Evolutionary conservation across 106 monocot genomes (phyloP).

Genomic region (Allium sativum): DNA sequence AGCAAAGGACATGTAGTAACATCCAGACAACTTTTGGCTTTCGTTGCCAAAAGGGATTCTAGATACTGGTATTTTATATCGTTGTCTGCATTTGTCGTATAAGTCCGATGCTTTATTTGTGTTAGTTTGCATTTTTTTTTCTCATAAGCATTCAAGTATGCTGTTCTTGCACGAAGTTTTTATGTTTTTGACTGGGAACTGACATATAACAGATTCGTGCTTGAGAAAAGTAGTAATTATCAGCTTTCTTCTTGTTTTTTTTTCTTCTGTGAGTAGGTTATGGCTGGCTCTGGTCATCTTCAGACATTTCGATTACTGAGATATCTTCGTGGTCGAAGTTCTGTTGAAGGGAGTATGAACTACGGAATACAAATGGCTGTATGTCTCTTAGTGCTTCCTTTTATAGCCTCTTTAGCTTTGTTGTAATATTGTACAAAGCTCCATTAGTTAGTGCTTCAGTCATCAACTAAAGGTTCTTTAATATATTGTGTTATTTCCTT

Average conservation of each 20-base stretch:
- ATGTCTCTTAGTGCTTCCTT: constrained; percentile 21
- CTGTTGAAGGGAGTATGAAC: constrained; percentile 70
- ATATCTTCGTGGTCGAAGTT: constrained; percentile 74
- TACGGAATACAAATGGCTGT: constrained; percentile 96
- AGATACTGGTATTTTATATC: too few species aligned
- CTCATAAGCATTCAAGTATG: too few species aligned
- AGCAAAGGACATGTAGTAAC: too few species aligned
- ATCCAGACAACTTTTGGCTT: too few species aligned
- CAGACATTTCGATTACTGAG: constrained; percentile 78
- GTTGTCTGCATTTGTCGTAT: too few species aligned
- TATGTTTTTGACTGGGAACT: too few species aligned
- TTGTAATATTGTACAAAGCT: background rate
- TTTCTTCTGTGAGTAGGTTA: constrained; percentile 36
- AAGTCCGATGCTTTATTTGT: too few species aligned
- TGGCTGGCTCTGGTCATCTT: constrained; percentile 96
- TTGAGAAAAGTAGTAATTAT: too few species aligned
- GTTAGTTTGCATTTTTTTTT: too few species aligned
- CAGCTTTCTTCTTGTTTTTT: background rate
- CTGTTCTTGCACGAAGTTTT: too few species aligned
- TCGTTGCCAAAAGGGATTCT: too few species aligned
- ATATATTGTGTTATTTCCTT: background rate
- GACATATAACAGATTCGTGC: too few species aligned
- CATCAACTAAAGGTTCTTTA: background rate
- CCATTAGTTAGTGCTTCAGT: background rate
- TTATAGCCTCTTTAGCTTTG: background rate